Conservation (phyloP, 1,139 yeast species). For the Candida smagusa region DNA sequence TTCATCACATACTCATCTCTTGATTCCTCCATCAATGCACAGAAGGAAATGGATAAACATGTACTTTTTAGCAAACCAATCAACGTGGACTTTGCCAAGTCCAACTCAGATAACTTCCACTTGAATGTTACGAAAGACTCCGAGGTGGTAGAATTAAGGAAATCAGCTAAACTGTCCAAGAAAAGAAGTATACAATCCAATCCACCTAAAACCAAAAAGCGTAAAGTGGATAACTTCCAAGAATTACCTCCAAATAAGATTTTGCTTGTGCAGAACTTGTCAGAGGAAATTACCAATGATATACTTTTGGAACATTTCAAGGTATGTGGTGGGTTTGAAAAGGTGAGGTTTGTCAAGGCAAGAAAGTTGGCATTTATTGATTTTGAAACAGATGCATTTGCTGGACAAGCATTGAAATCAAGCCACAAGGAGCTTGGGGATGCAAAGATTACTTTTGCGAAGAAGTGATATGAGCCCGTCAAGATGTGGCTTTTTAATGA, state of each 20-base stretch:
- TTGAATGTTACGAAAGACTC: constrained; percentile 12
- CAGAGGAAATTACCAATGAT: constrained; percentile 37
- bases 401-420: constrained; percentile 24
- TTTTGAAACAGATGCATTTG: constrained; percentile 48
- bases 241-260: constrained; percentile 65
- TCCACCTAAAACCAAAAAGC: constrained; percentile 13
- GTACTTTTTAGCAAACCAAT: constrained; percentile 56
- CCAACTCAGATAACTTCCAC: constrained; percentile 44
- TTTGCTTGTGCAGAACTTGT: constrained; percentile 65
- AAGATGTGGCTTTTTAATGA: too few species aligned
- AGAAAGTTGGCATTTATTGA: constrained; percentile 80
- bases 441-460: constrained; percentile 32
- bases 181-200: constrained; percentile 4
- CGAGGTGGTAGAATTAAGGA: constrained; percentile 14
- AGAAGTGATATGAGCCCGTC: constrained; percentile 21
- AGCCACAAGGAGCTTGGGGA: constrained; percentile 16
- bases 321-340: constrained; percentile 55
- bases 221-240: constrained; percentile 26
- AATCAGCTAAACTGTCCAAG: constrained; percentile 8
- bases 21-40: constrained; percentile 49
- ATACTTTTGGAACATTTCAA: constrained; percentile 45
- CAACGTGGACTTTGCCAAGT: constrained; percentile 38
- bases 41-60: constrained; percentile 38
- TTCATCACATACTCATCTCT: constrained; percentile 60
- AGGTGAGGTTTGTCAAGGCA: constrained; percentile 62